These are phyloP conservation scores for Talaromyces thailandensis DNA, from an alignment of 495 filamentous ascomycete species.

Conservation along the genomic window DNA sequence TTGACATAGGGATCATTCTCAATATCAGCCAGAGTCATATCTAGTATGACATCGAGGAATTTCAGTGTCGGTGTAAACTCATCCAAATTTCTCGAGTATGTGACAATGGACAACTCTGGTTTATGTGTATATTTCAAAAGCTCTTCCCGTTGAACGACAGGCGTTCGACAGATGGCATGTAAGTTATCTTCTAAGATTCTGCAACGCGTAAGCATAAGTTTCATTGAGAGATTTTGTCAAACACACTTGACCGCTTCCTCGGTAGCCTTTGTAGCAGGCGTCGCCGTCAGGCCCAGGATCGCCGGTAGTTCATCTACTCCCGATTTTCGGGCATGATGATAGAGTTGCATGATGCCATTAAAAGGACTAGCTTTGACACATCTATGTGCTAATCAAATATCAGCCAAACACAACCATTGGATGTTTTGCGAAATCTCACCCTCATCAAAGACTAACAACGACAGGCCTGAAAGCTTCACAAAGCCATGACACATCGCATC, in stretches of 20 bases:
- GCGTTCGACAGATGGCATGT: constrained; percentile 62
- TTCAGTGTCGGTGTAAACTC: constrained; percentile 10
- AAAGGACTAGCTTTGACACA: constrained; percentile 56
- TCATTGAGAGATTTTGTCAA: background rate
- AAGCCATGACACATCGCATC: constrained; percentile 80
- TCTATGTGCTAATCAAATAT: constrained; percentile 40
- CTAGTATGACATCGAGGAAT: constrained; percentile 15
- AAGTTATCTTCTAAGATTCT: constrained; percentile 68
- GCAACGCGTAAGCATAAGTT: background rate
- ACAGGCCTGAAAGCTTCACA: constrained; percentile 54
- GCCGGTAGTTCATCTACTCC: constrained; percentile 43
- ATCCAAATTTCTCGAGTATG: constrained; percentile 3
- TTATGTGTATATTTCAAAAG: constrained; percentile 58
- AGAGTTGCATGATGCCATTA: constrained; percentile 73
- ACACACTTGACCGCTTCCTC: constrained; percentile 14
- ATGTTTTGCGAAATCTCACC: constrained; percentile 36
- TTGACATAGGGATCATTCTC: constrained; percentile 61
- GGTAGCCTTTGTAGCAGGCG: constrained; percentile 52
- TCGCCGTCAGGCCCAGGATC: constrained; percentile 81
- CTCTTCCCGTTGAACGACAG: constrained; percentile 62
- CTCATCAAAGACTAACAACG: constrained; percentile 84
- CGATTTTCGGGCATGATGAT: constrained; percentile 39
- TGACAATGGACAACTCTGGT: constrained; percentile 28
- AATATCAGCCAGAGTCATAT: constrained; percentile 41
- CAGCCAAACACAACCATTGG: background rate